These are phyloP conservation scores for Schizochytrium sp. DNA, from an alignment of 108 stramenopile species.

Conservation along the genomic window DNA sequence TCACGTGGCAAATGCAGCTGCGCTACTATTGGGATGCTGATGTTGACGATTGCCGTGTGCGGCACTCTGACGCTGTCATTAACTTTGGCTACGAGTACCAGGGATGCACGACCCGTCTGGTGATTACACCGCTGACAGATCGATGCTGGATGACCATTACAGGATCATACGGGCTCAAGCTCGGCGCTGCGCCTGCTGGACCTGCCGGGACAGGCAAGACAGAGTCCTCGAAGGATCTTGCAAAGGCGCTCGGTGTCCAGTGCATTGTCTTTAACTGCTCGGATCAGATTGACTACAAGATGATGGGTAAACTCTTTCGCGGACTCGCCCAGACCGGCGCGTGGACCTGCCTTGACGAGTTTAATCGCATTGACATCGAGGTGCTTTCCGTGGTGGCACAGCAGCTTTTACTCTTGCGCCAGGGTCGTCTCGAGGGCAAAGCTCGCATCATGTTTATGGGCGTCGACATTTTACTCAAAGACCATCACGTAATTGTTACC, in stretches of 20 bases:
- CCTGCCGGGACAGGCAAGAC: constrained; percentile 63
- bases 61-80: constrained; percentile 49
- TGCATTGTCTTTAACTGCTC: constrained; percentile 62
- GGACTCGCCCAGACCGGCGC: constrained; percentile 57
- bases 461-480: constrained; percentile 44
- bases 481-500: constrained; percentile 59
- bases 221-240: constrained; percentile 56
- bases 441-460: constrained; percentile 55
- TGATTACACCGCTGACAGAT: constrained; percentile 53
- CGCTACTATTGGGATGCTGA: constrained; percentile 55
- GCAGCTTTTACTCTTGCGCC: constrained; percentile 48
- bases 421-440: constrained; percentile 45
- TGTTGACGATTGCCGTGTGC: constrained; percentile 39
- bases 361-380: constrained; percentile 61
- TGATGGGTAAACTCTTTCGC: constrained; percentile 64
- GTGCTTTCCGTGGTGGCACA: constrained; percentile 47
- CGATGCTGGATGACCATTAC: constrained; percentile 59
- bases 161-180: constrained; percentile 56
- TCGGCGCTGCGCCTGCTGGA: constrained; percentile 56
- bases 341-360: constrained; percentile 56
- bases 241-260: constrained; percentile 56
- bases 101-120: constrained; percentile 50
- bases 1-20: constrained; percentile 64
- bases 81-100: constrained; percentile 63
- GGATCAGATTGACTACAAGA: constrained; percentile 61